phyloP scores from a whole-genome alignment of 257 asterid species.

The Paraleonurus japonicus region DNA sequence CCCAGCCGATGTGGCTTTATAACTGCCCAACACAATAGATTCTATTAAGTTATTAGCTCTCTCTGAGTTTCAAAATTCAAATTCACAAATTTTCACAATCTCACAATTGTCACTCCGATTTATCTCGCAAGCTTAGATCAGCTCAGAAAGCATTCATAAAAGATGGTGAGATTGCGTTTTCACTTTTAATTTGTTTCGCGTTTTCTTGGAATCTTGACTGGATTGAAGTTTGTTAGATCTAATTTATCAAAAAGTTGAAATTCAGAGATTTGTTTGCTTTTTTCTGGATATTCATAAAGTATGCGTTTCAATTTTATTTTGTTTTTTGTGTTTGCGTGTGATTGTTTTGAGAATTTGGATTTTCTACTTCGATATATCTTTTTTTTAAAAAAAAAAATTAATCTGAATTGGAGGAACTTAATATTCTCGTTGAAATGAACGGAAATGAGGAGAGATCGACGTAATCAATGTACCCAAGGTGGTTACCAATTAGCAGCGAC shows the following conservation, averaged over 20 bases:
- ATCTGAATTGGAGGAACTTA: background rate
- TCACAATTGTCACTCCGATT: constrained; percentile 22
- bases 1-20: background rate
- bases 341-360: background rate
- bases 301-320: background rate
- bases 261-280: constrained; percentile 17
- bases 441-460: background rate
- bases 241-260: constrained; percentile 12
- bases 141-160: constrained; percentile 14
- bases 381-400: background rate
- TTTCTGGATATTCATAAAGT: background rate
- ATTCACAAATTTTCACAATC: constrained; percentile 29
- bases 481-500: background rate
- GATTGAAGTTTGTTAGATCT: constrained; percentile 19
- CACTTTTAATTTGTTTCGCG: background rate
- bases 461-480: background rate
- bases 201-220: constrained; percentile 11
- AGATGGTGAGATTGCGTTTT: constrained; percentile 30
- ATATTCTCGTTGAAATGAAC: constrained; percentile 3
- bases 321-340: background rate
- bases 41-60: background rate
- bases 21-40: background rate
- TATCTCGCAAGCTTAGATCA: constrained; percentile 26
- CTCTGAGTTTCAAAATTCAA: constrained; percentile 29
- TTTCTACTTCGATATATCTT: background rate